phyloP scores from a whole-genome alignment of 2,329 filamentous ascomycete genomes.

The Alternaria burnsii region DNA sequence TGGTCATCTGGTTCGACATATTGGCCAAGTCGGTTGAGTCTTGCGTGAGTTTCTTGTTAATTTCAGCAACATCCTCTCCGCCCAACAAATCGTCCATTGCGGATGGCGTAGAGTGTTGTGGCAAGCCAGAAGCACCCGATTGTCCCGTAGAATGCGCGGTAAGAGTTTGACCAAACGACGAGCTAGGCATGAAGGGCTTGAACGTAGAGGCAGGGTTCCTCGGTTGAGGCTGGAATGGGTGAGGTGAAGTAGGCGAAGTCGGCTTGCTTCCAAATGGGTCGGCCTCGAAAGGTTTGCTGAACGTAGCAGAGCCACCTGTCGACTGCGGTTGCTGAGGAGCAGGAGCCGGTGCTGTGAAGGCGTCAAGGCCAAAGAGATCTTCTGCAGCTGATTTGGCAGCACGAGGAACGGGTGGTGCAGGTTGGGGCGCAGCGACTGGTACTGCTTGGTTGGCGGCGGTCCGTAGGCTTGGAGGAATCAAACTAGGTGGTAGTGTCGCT shows the following conservation, averaged over 20 bases:
- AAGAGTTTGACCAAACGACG: constrained; percentile 86
- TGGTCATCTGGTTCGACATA: constrained; percentile 92
- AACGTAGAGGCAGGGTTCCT: constrained; percentile 65
- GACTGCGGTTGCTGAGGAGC: constrained; percentile 68
- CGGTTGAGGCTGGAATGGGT: constrained; percentile 57
- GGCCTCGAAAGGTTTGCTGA: constrained; percentile 55
- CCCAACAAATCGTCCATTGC: constrained; percentile 80
- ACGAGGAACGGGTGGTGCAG: constrained; percentile 50
- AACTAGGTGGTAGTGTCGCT: constrained; percentile 76
- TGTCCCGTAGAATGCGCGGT: constrained; percentile 79
- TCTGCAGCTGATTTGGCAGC: constrained; percentile 80
- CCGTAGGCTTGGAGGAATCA: constrained; percentile 88
- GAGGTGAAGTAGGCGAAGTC: constrained; percentile 63
- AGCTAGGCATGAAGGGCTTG: constrained; percentile 91
- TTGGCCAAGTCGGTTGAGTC: constrained; percentile 95
- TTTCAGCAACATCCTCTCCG: constrained; percentile 85
- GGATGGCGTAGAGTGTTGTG: constrained; percentile 53
- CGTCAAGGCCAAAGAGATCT: constrained; percentile 91
- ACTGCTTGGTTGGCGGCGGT: constrained; percentile 58
- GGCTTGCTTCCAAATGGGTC: constrained; percentile 70
- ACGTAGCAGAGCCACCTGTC: constrained; percentile 73
- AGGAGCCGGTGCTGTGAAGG: constrained; percentile 63
- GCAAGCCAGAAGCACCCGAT: constrained; percentile 57
- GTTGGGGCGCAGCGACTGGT: constrained; percentile 54
- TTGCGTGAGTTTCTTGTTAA: constrained; percentile 84